Conservation (phyloP, 2,329 filamentous ascomycete genomes). For the Hypomyces rosellus region DNA sequence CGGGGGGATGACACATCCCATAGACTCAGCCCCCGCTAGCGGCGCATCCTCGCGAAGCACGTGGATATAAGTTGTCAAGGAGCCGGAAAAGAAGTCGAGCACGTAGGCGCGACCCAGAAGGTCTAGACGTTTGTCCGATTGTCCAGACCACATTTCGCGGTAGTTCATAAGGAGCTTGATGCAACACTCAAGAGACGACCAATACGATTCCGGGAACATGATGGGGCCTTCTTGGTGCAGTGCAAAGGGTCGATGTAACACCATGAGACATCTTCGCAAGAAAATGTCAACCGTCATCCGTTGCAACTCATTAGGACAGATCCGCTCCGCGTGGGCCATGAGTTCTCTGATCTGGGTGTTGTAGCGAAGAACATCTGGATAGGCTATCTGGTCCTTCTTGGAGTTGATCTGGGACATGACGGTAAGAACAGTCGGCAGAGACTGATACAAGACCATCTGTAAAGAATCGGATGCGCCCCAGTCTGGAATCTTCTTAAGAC, state of each 20-base stretch:
- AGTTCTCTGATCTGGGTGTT: constrained; percentile 27
- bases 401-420: constrained; percentile 28
- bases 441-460: constrained; percentile 26
- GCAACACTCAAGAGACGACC: constrained; percentile 31
- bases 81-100: constrained; percentile 31
- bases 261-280: constrained; percentile 29
- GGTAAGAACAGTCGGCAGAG: constrained; percentile 25
- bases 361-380: constrained; percentile 27
- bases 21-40: constrained; percentile 21
- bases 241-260: constrained; percentile 30
- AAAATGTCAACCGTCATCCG: constrained; percentile 30
- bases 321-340: constrained; percentile 24
- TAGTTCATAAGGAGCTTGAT: constrained; percentile 30
- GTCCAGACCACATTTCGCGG: constrained; percentile 28
- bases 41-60: constrained; percentile 29
- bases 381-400: constrained; percentile 24
- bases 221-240: constrained; percentile 26
- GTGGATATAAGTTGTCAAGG: constrained; percentile 28
- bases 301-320: constrained; percentile 25
- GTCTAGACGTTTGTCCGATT: constrained; percentile 20
- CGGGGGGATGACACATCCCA: constrained; percentile 26
- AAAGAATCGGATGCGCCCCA: constrained; percentile 23
- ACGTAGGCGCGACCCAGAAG: constrained; percentile 29
- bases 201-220: constrained; percentile 30
- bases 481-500: constrained; percentile 19